A percentile compares a stretch with the other conserved stretches of the same genome.
Conservation (phyloP, 2,329 filamentous ascomycete species). For the Teratosphaeria zuluensis region DNA sequence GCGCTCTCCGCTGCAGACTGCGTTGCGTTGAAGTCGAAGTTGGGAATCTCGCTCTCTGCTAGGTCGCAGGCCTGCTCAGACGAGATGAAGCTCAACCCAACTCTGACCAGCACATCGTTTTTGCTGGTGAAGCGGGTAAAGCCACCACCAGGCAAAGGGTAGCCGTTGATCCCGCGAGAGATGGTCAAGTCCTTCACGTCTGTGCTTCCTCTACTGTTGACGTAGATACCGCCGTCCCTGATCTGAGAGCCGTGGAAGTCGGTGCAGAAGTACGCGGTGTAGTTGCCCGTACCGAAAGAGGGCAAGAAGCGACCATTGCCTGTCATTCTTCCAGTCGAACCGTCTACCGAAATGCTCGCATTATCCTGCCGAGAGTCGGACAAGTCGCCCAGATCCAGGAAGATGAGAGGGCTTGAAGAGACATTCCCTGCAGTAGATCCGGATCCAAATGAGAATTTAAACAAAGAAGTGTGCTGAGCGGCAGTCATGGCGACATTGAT, state of each 20-base stretch:
- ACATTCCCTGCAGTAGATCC: not conserved
- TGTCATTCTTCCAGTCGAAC: slow-evolving; percentile 43
- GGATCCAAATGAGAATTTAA: slow-evolving; percentile 46
- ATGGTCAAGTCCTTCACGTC: slow-evolving; percentile 29
- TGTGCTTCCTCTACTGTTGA: slow-evolving; percentile 41
- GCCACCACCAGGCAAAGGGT: slow-evolving; percentile 29
- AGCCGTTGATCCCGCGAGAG: slow-evolving; percentile 29
- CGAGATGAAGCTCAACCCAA: slow-evolving; percentile 60
- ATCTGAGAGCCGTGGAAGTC: slow-evolving; percentile 46
- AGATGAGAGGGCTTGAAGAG: slow-evolving; percentile 40
- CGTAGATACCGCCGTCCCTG: slow-evolving; percentile 38
- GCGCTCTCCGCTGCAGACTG: slow-evolving; percentile 29
- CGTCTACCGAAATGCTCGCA: slow-evolving; percentile 45
- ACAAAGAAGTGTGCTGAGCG: slow-evolving; percentile 48
- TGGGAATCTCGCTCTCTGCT: slow-evolving; percentile 48
- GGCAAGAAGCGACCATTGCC: slow-evolving; percentile 50
- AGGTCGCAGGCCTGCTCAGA: slow-evolving; percentile 49
- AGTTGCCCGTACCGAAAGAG: slow-evolving; percentile 51
- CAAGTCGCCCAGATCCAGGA: slow-evolving; percentile 52
- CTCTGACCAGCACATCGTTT: slow-evolving; percentile 38
- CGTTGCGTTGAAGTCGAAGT: slow-evolving; percentile 51
- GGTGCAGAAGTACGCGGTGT: slow-evolving; percentile 50
- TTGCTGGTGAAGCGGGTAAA: slow-evolving; percentile 37
- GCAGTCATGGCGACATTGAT: slow-evolving; percentile 52
- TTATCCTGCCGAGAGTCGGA: slow-evolving; percentile 44